Base-by-base conservation (phyloP, 352 stramenopile species). In the Phytophthora aleatoria region DNA sequence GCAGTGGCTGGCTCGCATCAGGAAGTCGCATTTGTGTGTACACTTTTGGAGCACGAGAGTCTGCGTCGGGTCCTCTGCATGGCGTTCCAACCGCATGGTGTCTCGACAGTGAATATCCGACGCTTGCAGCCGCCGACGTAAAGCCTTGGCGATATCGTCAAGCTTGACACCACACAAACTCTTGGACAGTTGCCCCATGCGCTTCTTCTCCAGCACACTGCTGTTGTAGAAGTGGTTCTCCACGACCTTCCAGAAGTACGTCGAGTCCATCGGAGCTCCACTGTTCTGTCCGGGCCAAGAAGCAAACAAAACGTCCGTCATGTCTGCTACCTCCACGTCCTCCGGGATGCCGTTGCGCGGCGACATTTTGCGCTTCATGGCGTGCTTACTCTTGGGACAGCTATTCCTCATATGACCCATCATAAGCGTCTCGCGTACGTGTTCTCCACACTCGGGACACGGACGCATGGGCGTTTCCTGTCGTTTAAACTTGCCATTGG, bases 221-320 rank as follows among this genome's bases (percentile, higher is more conserved):
- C 65, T 84, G 39, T 64, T 85, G 57, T 83, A 96, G 50, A 92
- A 96, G 30, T 87, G 67, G 12, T 56, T 76, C 28, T 89, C 74
- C 13, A 96, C 57, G 15, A 91, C 69, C 33, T 79, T 84, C 88
- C 88, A 96, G 44, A 94, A 87, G 59, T 87, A 77, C 20, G 87
- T 88, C 27, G 85, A 83, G 47, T 95, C 81, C 73, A 96, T 85
- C 0, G 81, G 71, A 16, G 73, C 81, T 0, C 88, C 88, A 28
- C 82, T 81, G 38, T 69, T 81, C 58, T 94, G 81, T 2, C 84
- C 84, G 0, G 87, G 87, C 88, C 88, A 96, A 11, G 84, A 86
- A 2, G 76, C 79, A 57, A 94, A 96, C n/a, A 96, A 64, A 8
- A 92, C 79, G 36, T 92, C 87, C 13, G 81, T 75, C 26, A 92